Base-by-base conservation (phyloP, 202 grass and related monocot genomes). In the Zoysia matrella region DNA sequence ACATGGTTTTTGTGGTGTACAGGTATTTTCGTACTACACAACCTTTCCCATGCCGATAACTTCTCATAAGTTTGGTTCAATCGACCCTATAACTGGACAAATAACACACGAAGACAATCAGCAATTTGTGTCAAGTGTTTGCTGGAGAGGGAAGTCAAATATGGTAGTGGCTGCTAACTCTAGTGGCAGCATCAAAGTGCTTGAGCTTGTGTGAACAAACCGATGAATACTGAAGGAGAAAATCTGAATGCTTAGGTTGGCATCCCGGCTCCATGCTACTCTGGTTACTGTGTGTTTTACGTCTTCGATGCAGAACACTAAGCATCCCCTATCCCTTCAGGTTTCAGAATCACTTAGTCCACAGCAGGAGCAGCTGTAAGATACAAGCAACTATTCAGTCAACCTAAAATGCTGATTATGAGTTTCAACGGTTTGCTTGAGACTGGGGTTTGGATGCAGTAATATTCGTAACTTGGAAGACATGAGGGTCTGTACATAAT, bases 21-120 rank as follows among this genome's bases (percentile, higher is more conserved):
- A 98, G 95, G 89, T 99, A 58, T 99, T 90, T 96, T 90, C 91
- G 65, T 99, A 94, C 55, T 86, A 99, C 76, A 99, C 81, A 90
- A 78, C 87, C 65, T 99, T 99, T 88, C 93, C 96, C 44, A 99
- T 94, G 96, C 96, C 96, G 71, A 90, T 99, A 78, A 90, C 91
- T 71, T 92, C 89, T 55, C 96, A 99, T 60, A 96, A 94, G 74
- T 99, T 99, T 63, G 96, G 96, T 43, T 94, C 89, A 2, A 82
- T 99, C 4, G 91, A 99, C 47, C 93, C 93, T 52, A 90, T 93
- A 71, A 96, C 96, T 1, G 96, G 87, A 66, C 91, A 92, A 90
- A 93, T 94, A 69, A 96, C 89, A 55, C 92, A 85, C 22, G 91
- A 94, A 57, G 89, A 94, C 73, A 91, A 83, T 64, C 84, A 92